Conservation (phyloP, 495 filamentous ascomycete species). For the Pseudotulostoma volvatum region DNA sequence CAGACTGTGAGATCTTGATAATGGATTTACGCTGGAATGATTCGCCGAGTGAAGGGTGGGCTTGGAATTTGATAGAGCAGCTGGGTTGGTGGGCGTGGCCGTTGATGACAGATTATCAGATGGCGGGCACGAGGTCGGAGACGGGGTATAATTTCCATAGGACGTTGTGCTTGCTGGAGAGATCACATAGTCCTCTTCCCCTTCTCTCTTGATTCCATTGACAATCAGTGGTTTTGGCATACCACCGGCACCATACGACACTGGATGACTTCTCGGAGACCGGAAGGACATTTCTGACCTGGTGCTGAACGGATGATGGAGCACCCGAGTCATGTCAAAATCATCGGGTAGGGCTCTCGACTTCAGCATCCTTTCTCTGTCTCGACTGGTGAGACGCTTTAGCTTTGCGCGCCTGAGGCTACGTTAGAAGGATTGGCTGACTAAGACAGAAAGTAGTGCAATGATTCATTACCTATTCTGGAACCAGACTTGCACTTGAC, state of each 20-base stretch:
- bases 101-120: conserved; percentile 16
- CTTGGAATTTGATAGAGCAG: conserved; percentile 15
- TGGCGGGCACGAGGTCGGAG: conserved; percentile 14
- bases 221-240: conserved; percentile 19
- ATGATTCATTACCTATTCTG: conserved; percentile 65
- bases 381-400: conserved; percentile 83
- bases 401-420: conserved; percentile 69
- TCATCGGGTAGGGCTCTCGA: conserved; percentile 81
- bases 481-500: conserved; percentile 98
- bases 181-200: conserved; percentile 28
- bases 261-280: conserved; percentile 11
- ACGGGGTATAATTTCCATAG: conserved; percentile 25
- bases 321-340: conserved; percentile 80
- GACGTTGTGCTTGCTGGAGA: conserved; percentile 30
- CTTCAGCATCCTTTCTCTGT: conserved; percentile 86
- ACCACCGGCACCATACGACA: conserved; percentile 1
- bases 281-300: conserved; percentile 21
- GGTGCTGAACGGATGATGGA: conserved; percentile 52
- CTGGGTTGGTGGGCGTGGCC: conserved; percentile 16
- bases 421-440: conserved; percentile 11
- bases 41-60: conserved; percentile 16
- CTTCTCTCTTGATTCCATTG: conserved; percentile 20
- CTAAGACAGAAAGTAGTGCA: not conserved
- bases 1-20: conserved; percentile 27
- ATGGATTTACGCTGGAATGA: conserved; percentile 19